Evolutionary conservation across 345 rosid genomes (phyloP), one percentile per base, ranked within the genome.

Genomic region (Salix koriyanagi): DNA sequence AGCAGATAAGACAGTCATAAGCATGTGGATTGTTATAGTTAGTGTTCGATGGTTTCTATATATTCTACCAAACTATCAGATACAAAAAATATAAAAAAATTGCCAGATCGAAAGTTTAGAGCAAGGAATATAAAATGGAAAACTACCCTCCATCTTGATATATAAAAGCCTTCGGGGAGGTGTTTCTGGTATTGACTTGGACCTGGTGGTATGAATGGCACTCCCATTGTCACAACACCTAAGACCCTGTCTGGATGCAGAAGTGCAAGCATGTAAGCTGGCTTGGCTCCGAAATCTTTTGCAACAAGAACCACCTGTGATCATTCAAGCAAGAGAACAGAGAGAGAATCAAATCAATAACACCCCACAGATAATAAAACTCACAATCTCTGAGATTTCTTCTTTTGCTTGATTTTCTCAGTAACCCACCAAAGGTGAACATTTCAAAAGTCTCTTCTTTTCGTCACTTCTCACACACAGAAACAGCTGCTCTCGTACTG

Each of bases 131-230:
- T 10, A 62, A 48, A 76, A 26, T 41, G 4, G 34, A 46, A n/a
- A 62, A 65, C 37, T 77, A 88, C 94, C 86, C 16, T 58, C 94
- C 90, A 90, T 82, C 91, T 84, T 2, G 36, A 25, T 0, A 86
- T 73, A 70, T 87, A 88, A 77, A 87, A 87, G 39, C 94, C 94
- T 77, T 86, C 89, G 19, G 94, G 91, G 30, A 90, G 91, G 52
- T 61, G 4, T 5, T 81, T 58, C 0, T 41, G 66, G 69, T 30
- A 77, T 50, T 65, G 48, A 2, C 25, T 0, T 5, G 73, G 69
- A 52, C 77, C 85, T 9, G 85, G 89, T 19, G 41, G 19, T 10
- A 75, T 5, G 58, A 48, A 79, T 2, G 94, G 91, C 12, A 74
- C 82, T 11, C 94, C 91, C 46, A 90, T 1, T 28, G 91, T 87